Evolutionary conservation across 1,284 basidiomycete genomes (phyloP), one percentile per base, ranked within the genome.

Genomic region (Boletellus sp.): DNA sequence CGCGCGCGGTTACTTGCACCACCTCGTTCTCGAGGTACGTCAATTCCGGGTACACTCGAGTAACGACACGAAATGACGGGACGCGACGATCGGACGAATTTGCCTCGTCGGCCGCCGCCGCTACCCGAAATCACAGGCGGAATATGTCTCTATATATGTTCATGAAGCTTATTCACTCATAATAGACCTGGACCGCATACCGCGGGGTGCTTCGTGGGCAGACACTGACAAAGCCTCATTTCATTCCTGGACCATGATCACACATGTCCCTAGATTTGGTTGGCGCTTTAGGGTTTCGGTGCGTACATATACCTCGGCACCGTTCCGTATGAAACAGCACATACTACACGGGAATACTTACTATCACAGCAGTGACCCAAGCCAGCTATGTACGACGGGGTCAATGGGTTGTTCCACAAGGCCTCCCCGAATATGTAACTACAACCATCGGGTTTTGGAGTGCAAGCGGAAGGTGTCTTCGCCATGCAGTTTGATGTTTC

Each of bases 391-490:
- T 8, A 45, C 42, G 2, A 70, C 70, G 0, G 62, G 51, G 10
- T 59, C 66, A 15, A 66, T 57, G 0, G 71, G 86, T 62, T 86
- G 85, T 58, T 75, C 78, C 12, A 12, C 28, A 24, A 24, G 7
- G 7, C 24, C 24, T 24, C 7, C 24, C 7, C 7, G 4, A 24
- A 5, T 24, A 24, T 24, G 7, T 24, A 8, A 8, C 24, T 91
- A 77, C 60, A 80, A 79, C 0, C n/a, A 60, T 58, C 7, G 77
- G 72, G 2, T 91, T 92, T 60, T 78, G 80, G 0, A 54, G 69
- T 1, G 82, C 80, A 1, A 85, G 87, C 13, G 89, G 89, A n/a
- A 22, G 89, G 89, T 0, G 83, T 89, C 1, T 91, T 76, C 66
- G 86, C 86, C 0, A 72, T 82, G 6, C 86, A 89, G 61, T 82